Percentiles rank a stretch among this genome's conserved stretches.
Evolutionary conservation across 2,329 filamentous ascomycete species (phyloP).

Genomic region (Thelonectria discophora): DNA sequence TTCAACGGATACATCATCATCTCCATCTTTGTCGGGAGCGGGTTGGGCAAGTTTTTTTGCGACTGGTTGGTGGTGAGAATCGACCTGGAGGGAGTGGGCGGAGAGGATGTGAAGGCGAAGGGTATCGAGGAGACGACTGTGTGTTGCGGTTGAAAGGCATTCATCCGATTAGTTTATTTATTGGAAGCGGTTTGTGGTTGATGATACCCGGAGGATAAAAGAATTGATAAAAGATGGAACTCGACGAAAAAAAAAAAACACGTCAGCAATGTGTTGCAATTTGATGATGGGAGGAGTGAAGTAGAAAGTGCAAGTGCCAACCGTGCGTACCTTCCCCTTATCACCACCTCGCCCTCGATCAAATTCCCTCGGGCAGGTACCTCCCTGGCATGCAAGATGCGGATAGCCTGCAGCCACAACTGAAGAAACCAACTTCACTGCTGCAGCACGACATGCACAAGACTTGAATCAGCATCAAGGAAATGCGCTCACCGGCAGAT

Average conservation of each 20-base stretch:
- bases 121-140: slow-evolving; percentile 57
- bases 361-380: too few relatives aligned
- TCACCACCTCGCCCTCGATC: too few relatives aligned
- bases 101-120: slow-evolving; percentile 35
- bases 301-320: too few relatives aligned
- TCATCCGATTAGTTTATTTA: slow-evolving; percentile 4
- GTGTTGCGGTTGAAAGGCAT: slow-evolving; percentile 51
- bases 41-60: slow-evolving; percentile 62
- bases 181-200: slow-evolving; percentile 9
- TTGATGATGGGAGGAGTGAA: too few relatives aligned
- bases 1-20: slow-evolving; percentile 80
- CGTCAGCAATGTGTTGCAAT: too few relatives aligned
- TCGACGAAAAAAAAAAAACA: too few relatives aligned
- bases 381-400: neutral
- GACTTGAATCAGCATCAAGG: neutral
- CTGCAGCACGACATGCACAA: neutral
- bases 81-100: slow-evolving; percentile 43
- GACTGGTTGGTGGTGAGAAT: slow-evolving; percentile 60
- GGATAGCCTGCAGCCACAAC: too few relatives aligned
- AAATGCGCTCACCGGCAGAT: slow-evolving; percentile 9
- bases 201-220: slow-evolving; percentile 10
- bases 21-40: slow-evolving; percentile 70
- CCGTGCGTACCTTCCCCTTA: too few relatives aligned
- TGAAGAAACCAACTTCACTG: too few relatives aligned
- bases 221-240: too few relatives aligned